These are phyloP conservation scores for Pleurozium schreberi DNA, from an alignment of 225 moss, liverwort and hornwort species.

Conservation along the genomic window DNA sequence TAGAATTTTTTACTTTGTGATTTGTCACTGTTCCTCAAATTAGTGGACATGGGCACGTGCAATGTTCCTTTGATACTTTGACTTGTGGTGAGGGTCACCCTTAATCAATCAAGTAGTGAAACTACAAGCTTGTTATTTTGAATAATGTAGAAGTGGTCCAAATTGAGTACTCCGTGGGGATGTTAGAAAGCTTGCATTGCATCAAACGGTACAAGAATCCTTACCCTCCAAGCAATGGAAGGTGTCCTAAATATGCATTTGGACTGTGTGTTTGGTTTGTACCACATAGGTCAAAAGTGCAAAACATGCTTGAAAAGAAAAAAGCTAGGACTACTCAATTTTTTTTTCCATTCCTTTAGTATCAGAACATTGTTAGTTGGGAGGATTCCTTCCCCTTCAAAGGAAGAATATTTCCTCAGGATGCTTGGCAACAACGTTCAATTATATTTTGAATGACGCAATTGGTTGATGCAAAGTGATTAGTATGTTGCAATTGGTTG, in stretches of 20 bases:
- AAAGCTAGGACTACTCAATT: too few relatives aligned
- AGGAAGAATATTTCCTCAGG: too few relatives aligned
- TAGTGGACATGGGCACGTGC: not conserved
- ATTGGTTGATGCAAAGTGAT: too few relatives aligned
- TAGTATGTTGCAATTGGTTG: too few relatives aligned
- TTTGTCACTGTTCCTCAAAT: not conserved
- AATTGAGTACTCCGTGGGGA: not conserved
- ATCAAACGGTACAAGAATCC: not conserved
- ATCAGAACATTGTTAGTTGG: too few relatives aligned
- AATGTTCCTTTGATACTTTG: not conserved
- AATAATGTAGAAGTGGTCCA: not conserved
- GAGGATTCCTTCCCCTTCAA: too few relatives aligned
- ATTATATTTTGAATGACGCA: too few relatives aligned
- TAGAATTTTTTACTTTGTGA: too few relatives aligned
- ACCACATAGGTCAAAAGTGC: not conserved
- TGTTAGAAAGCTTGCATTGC: not conserved
- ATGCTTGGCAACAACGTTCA: too few relatives aligned
- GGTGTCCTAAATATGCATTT: not conserved
- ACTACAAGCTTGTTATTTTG: not conserved
- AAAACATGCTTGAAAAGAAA: not conserved
- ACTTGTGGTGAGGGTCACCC: not conserved
- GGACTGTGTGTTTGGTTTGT: fast-evolving
- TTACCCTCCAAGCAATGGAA: not conserved
- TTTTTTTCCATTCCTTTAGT: not conserved
- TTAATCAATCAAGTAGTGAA: not conserved